Conservation (phyloP, 139 green algal species). For the Trebouxia sp. region DNA sequence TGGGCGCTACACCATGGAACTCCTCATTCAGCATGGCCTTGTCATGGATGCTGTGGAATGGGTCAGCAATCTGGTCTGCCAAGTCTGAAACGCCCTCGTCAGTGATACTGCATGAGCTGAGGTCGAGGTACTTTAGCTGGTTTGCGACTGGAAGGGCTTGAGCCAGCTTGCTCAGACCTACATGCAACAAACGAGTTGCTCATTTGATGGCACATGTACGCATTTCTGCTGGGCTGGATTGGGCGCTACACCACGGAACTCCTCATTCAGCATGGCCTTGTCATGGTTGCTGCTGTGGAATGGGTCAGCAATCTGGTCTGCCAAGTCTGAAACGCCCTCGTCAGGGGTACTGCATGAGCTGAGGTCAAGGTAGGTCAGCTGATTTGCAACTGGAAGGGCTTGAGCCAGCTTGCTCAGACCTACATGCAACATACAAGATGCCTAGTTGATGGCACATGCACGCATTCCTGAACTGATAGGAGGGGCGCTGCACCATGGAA, state of each 20-base stretch:
- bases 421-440: too few relatives aligned
- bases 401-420: background rate
- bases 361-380: background rate
- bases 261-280: conserved; percentile 12
- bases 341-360: background rate
- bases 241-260: background rate
- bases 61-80: background rate
- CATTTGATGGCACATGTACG: too few relatives aligned
- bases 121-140: background rate
- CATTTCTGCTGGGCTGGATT: too few relatives aligned
- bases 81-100: background rate
- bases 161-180: background rate
- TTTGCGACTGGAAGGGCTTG: background rate
- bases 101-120: background rate
- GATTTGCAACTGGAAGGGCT: background rate
- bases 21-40: conserved; percentile 15
- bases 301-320: background rate
- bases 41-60: background rate
- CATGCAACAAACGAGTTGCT: too few relatives aligned
- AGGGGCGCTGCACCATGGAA: background rate
- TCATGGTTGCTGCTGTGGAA: background rate
- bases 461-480: background rate
- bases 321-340: background rate
- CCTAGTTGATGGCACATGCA: too few relatives aligned
- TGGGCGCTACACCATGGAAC: background rate